These are phyloP conservation scores for Neurospora sp. DNA, from an alignment of 2,329 filamentous ascomycete genomes.

Conservation along the genomic window DNA sequence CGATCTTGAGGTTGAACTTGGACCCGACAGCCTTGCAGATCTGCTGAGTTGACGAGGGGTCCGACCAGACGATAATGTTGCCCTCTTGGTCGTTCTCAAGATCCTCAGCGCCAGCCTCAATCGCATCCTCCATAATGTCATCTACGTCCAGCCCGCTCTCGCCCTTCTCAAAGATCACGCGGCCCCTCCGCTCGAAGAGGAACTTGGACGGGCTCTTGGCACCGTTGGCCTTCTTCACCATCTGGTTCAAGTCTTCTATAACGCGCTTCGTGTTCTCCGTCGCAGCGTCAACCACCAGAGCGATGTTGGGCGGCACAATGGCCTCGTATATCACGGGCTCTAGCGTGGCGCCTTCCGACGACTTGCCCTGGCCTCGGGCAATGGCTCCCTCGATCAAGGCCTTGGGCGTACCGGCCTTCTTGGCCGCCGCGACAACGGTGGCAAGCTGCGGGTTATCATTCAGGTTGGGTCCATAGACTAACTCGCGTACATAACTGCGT, in stretches of 20 bases:
- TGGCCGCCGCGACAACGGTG: conserved; percentile 62
- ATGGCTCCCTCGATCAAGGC: conserved; percentile 75
- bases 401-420: conserved; percentile 79
- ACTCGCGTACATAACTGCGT: conserved; percentile 4
- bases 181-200: conserved; percentile 74
- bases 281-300: conserved; percentile 74
- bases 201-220: conserved; percentile 66
- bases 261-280: conserved; percentile 71
- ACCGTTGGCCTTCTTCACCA: conserved; percentile 64
- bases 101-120: conserved; percentile 76
- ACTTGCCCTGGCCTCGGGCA: conserved; percentile 78
- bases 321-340: conserved; percentile 71
- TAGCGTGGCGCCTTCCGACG: conserved; percentile 62
- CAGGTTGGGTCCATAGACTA: conserved; percentile 67
- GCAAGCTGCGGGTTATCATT: conserved; percentile 68
- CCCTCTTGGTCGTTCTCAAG: conserved; percentile 59
- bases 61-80: conserved; percentile 60
- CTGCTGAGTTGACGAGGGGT: conserved; percentile 52
- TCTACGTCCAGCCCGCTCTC: conserved; percentile 49
- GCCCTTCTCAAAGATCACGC: conserved; percentile 56
- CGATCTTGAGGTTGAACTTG: conserved; percentile 54
- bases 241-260: conserved; percentile 59
- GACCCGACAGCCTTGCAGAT: conserved; percentile 55
- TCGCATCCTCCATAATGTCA: conserved; percentile 67
- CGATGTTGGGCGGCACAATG: conserved; percentile 66